Conservation (phyloP, 140 eudicot genomes). For the Cichorium intybus region DNA sequence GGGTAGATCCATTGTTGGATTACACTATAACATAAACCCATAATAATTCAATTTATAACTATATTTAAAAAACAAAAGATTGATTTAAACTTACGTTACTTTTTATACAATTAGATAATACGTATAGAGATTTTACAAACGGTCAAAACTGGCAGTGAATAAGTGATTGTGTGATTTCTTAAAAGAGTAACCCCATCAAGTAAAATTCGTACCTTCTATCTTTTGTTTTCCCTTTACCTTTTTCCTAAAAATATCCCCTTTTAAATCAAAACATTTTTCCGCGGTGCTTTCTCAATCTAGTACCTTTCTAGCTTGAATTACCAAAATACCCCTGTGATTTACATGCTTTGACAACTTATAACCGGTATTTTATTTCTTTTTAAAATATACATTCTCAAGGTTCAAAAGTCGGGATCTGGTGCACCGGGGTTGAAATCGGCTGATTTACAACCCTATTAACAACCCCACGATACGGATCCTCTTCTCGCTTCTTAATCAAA, state of each 20-base stretch:
- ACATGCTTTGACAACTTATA: background rate
- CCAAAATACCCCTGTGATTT: background rate
- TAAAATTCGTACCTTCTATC: slow-evolving; percentile 11
- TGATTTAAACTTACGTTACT: background rate
- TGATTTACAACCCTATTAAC: slow-evolving; percentile 52
- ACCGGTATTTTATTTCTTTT: too few relatives aligned
- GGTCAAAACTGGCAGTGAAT: slow-evolving; percentile 1
- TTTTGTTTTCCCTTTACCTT: slow-evolving; percentile 4
- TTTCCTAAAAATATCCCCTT: slow-evolving; percentile 14
- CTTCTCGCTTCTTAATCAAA: slow-evolving; percentile 74
- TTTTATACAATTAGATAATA: background rate
- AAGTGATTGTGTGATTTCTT: slow-evolving; percentile 21
- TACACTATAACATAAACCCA: background rate
- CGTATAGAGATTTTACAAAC: background rate
- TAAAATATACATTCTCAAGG: slow-evolving; percentile 47
- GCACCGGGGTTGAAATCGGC: slow-evolving; percentile 48
- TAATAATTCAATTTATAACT: too few relatives aligned
- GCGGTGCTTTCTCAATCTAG: background rate
- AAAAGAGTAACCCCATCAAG: slow-evolving; percentile 26
- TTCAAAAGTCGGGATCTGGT: slow-evolving; percentile 69
- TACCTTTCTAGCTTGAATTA: background rate
- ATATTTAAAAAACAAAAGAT: too few relatives aligned
- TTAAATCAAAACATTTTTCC: slow-evolving; percentile 1
- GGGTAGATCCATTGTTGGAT: background rate
- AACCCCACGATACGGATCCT: slow-evolving; percentile 82